A percentile compares a stretch with the other conserved stretches of the same genome.
phyloP scores from a whole-genome alignment of 768 basidiomycete species.

The Russula compacta region DNA sequence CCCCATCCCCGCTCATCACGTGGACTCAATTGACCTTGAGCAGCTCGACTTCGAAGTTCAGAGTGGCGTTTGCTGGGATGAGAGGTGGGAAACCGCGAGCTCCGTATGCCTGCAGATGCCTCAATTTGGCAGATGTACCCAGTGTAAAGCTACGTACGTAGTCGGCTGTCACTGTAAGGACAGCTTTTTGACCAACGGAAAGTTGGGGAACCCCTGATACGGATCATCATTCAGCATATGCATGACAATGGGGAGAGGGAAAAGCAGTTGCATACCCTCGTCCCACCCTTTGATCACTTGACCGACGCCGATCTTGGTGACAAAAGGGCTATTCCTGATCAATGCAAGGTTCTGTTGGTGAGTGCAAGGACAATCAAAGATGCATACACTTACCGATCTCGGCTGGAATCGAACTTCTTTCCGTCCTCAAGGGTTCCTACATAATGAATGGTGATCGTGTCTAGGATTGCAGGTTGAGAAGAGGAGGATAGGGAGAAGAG shows the following conservation, averaged over 20 bases:
- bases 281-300: slow-evolving; percentile 90
- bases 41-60: slow-evolving; percentile 81
- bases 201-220: slow-evolving; percentile 62
- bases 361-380: slow-evolving; percentile 9
- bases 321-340: slow-evolving; percentile 48
- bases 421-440: slow-evolving; percentile 62
- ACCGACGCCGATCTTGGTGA: slow-evolving; percentile 65
- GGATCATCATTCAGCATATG: slow-evolving; percentile 14
- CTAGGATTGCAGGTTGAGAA: slow-evolving; percentile 28
- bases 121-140: slow-evolving; percentile 1
- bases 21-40: slow-evolving; percentile 48
- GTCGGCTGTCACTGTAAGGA: slow-evolving; percentile 60
- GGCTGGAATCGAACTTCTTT: slow-evolving; percentile 63
- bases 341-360: not conserved
- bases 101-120: slow-evolving; percentile 53
- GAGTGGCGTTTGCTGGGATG: slow-evolving; percentile 66
- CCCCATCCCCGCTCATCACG: not conserved
- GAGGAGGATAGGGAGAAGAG: not conserved
- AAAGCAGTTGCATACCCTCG: slow-evolving; percentile 46
- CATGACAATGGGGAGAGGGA: not conserved
- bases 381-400: slow-evolving; percentile 48
- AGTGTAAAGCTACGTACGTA: slow-evolving; percentile 43
- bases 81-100: slow-evolving; percentile 65
- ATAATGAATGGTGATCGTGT: slow-evolving; percentile 71
- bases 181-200: slow-evolving; percentile 67